Base-by-base conservation (phyloP, 2,329 filamentous ascomycete species). In the Balansia obtecta region DNA sequence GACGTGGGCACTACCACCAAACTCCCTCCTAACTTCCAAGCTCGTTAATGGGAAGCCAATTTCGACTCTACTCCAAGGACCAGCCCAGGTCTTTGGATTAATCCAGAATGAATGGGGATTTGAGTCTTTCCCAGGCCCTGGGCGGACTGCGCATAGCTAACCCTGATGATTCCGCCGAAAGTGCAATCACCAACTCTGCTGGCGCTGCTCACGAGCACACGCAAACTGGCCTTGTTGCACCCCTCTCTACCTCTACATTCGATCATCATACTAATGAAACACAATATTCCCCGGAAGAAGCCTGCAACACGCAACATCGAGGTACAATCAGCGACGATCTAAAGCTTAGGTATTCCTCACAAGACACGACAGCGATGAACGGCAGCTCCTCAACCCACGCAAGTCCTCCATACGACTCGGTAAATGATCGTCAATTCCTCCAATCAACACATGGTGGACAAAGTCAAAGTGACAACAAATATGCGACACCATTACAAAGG, bases 61-160 rank as follows among this genome's bases (percentile, higher is more conserved):
- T 50, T 45, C 34, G 27, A 44, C 42, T 48, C 27, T 56, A 55
- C 55, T 57, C 54, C 57, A 55, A 63, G 54, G 53, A 55, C 54
- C 56, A 56, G 47, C 48, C 49, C 49, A 49, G 55, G 42, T 45
- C 53, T 54, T 57, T 60, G 55, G 51, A 57, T 56, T 41, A 55
- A 57, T 53, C 40, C 61, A 76, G 65, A 67, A 96, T 96, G 89
- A 88, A 89, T 72, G 88, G 87, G 69, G 89, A 95, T 73, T 73
- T 95, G 66, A 95, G 87, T 70, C 81, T 97, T 58, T 93, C 89
- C 64, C 86, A 90, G 72, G 88, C 88, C 63, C 78, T 97, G 63
- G 93, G 93, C 63, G 91, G 91, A 62, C 75, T 98, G 68, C 88
- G 91, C 67, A 97, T 98, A 68, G 91, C 93, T 61, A 98, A 97